phyloP scores from a whole-genome alignment of 345 rosid genomes.

The Eutrema yunnanense region DNA sequence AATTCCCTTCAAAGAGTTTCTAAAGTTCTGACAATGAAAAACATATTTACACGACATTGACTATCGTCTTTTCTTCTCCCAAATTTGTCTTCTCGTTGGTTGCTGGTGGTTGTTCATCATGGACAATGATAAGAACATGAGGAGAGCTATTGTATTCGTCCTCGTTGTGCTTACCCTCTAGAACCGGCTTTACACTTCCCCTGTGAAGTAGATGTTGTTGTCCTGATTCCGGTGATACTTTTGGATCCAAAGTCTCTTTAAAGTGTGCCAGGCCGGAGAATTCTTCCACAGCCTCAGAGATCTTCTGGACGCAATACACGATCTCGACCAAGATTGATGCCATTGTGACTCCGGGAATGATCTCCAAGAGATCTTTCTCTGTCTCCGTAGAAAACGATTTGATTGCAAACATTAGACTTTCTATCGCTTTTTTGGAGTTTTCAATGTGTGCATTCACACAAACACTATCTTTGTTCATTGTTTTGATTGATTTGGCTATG shows the following conservation, averaged over 20 bases:
- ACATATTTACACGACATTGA: conserved; percentile 30
- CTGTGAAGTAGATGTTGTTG: conserved; percentile 43
- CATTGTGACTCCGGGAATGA: conserved; percentile 50
- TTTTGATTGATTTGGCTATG: conserved; percentile 47
- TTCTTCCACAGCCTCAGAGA: conserved; percentile 47
- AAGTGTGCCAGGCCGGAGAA: conserved; percentile 53
- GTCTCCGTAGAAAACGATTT: conserved; percentile 28
- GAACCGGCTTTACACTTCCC: conserved; percentile 50
- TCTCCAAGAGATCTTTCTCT: conserved; percentile 34
- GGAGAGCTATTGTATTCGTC: not conserved
- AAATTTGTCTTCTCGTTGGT: conserved; percentile 19
- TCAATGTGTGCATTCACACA: conserved; percentile 37
- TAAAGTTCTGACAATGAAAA: not conserved
- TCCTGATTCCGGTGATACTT: conserved; percentile 37
- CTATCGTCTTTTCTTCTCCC: conserved; percentile 1
- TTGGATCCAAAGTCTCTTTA: conserved; percentile 31
- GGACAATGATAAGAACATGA: conserved; percentile 39
- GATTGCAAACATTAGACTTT: conserved; percentile 38
- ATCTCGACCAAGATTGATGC: conserved; percentile 53
- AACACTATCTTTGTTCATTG: conserved; percentile 38
- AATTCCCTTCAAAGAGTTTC: not conserved
- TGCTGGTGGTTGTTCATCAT: conserved; percentile 23
- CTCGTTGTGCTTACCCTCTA: conserved; percentile 23
- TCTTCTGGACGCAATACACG: conserved; percentile 41
- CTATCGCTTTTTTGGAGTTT: conserved; percentile 45